These are phyloP conservation scores for Exidia glandulosa DNA, from an alignment of 768 basidiomycete species.

Conservation along the genomic window DNA sequence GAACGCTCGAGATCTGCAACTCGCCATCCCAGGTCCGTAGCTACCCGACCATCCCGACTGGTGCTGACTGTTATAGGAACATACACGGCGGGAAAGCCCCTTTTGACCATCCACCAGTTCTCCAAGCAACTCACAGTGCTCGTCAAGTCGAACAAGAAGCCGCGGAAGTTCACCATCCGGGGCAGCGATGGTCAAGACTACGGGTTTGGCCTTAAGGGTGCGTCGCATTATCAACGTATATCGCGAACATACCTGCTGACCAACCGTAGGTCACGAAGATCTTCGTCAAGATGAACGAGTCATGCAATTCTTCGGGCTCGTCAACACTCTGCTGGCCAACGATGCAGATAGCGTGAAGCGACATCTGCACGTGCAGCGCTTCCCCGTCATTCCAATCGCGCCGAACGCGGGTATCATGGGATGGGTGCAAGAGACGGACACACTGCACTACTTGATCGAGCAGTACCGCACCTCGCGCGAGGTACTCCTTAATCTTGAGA, in stretches of 20 bases:
- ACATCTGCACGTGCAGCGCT: conserved; percentile 35
- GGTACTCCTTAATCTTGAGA: conserved; percentile 39
- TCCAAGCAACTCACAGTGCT: conserved; percentile 29
- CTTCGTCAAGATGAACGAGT: conserved; percentile 41
- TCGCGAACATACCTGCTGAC: background rate
- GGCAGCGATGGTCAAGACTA: conserved; percentile 36
- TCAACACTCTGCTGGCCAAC: conserved; percentile 34
- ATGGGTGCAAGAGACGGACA: conserved; percentile 37
- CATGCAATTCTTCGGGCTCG: conserved; percentile 41
- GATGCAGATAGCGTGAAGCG: conserved; percentile 38
- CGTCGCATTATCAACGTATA: background rate
- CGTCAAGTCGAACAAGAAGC: conserved; percentile 37
- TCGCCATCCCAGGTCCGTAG: conserved; percentile 21
- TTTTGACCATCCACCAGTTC: conserved; percentile 31
- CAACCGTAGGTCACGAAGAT: conserved; percentile 32
- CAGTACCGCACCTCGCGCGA: conserved; percentile 35
- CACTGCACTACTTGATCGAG: conserved; percentile 35
- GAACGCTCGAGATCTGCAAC: conserved; percentile 31
- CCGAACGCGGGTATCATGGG: conserved; percentile 36
- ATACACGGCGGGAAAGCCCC: conserved; percentile 29
- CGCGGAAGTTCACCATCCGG: conserved; percentile 28
- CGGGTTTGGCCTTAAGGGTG: conserved; percentile 34
- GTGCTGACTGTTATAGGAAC: conserved; percentile 16
- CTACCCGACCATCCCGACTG: background rate
- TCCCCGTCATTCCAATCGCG: conserved; percentile 36